Evolutionary conservation across 176 grass and related monocot genomes (phyloP).

Genomic region (Thalia dealbata): DNA sequence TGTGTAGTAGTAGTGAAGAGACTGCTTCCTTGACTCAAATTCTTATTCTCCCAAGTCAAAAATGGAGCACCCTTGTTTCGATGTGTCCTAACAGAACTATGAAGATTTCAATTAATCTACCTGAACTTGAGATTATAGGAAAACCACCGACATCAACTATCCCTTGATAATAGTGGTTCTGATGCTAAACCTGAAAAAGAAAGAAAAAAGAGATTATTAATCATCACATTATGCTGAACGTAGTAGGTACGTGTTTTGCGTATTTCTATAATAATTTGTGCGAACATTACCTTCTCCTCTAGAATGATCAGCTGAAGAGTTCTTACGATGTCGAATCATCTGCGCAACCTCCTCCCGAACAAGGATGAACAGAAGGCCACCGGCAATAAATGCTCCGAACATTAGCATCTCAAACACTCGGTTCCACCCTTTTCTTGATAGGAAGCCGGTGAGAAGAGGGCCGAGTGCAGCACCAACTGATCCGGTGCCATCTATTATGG

Average conservation of each 20-base stretch:
- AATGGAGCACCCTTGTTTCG: not conserved
- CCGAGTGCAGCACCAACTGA: constrained; percentile 57
- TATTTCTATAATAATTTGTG: not conserved
- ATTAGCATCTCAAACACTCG: constrained; percentile 53
- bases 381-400: constrained; percentile 35
- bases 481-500: constrained; percentile 64
- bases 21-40: not conserved
- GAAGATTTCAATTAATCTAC: not conserved
- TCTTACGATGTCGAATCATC: constrained; percentile 27
- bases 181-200: constrained; percentile 25
- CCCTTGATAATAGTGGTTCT: constrained; percentile 36
- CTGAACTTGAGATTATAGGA: not conserved
- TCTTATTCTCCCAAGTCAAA: not conserved
- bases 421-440: constrained; percentile 40
- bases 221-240: not conserved
- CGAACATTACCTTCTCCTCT: constrained; percentile 27
- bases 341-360: constrained; percentile 43
- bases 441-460: constrained; percentile 53
- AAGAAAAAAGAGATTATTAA: not conserved
- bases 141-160: constrained; percentile 13
- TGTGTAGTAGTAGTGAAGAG: too few relatives aligned
- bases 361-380: constrained; percentile 26
- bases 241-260: too few relatives aligned
- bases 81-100: not conserved
- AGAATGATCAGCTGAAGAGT: constrained; percentile 3